Evolutionary conservation across 768 basidiomycete species (phyloP).

Genomic region (Mycena filopes): DNA sequence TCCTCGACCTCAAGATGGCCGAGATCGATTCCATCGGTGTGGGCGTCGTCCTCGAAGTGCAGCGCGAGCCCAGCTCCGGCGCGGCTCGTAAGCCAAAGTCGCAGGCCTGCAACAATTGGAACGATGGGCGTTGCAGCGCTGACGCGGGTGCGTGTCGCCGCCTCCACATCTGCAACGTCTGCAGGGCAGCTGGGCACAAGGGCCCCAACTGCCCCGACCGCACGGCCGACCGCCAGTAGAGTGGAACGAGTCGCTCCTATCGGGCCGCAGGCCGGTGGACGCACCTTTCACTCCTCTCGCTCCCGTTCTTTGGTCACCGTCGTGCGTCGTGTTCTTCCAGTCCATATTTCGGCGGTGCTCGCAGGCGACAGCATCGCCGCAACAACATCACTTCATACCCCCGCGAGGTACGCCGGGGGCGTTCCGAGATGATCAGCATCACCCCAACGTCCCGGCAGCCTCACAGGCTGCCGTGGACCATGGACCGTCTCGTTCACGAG

Average conservation of each 20-base stretch:
- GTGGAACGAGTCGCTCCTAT: neutral
- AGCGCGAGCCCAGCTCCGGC: slow-evolving; percentile 6
- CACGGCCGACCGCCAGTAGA: slow-evolving; percentile 2
- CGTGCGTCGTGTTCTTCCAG: no score
- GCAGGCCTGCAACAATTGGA: slow-evolving; percentile 24
- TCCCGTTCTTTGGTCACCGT: no score
- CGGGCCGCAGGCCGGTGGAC: slow-evolving; percentile 19
- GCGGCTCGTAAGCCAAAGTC: slow-evolving; percentile 3
- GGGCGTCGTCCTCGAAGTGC: neutral
- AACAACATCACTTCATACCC: slow-evolving; percentile 1
- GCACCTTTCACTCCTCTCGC: no score
- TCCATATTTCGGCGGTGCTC: no score
- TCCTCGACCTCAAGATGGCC: slow-evolving; percentile 26
- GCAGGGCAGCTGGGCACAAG: slow-evolving; percentile 12
- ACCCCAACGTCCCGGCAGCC: slow-evolving; percentile 17
- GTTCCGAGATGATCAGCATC: slow-evolving; percentile 7
- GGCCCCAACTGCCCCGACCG: slow-evolving; percentile 9
- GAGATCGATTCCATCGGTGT: slow-evolving; percentile 10
- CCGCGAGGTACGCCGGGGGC: slow-evolving; percentile 17
- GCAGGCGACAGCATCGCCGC: no score
- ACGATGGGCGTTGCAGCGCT: slow-evolving; percentile 1
- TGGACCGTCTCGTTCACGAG: slow-evolving; percentile 34
- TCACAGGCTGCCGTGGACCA: slow-evolving; percentile 23
- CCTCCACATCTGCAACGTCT: slow-evolving; percentile 15
- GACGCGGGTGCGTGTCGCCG: slow-evolving; percentile 7